Evolutionary conservation across 495 filamentous ascomycete genomes (phyloP).

Genomic region (Trichoderma reesei): DNA sequence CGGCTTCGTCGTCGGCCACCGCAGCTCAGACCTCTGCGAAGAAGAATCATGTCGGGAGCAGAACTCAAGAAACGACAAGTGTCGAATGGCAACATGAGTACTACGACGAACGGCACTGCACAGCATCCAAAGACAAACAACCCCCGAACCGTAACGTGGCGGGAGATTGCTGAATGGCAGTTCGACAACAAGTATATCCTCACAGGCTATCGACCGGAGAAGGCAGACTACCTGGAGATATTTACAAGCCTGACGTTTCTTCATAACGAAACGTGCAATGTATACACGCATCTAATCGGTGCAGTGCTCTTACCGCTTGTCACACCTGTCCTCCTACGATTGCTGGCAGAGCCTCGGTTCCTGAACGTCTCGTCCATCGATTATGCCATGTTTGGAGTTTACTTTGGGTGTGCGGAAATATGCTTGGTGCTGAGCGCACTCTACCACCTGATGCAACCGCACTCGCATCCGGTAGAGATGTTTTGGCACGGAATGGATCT

Average conservation of each 20-base stretch:
- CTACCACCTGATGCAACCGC: neutral
- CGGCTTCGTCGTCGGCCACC: neutral
- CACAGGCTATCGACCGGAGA: neutral
- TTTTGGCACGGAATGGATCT: neutral
- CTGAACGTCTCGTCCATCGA: neutral
- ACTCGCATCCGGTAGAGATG: neutral
- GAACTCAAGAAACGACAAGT: neutral
- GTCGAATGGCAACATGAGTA: neutral
- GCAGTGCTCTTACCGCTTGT: neutral
- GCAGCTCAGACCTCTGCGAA: neutral
- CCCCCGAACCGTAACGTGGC: neutral
- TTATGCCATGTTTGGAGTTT: neutral
- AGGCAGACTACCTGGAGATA: neutral
- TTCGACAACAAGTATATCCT: neutral
- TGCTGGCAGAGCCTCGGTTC: neutral
- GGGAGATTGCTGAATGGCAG: neutral
- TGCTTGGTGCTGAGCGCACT: neutral
- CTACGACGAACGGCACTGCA: neutral
- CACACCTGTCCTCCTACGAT: neutral
- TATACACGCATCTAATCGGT: neutral
- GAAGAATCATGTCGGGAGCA: neutral
- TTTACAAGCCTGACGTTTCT: neutral
- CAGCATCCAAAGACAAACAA: neutral
- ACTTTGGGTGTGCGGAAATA: neutral
- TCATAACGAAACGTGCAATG: neutral